phyloP scores from a whole-genome alignment of 148 eudicot genomes.

The Chenopodium quinoa region DNA sequence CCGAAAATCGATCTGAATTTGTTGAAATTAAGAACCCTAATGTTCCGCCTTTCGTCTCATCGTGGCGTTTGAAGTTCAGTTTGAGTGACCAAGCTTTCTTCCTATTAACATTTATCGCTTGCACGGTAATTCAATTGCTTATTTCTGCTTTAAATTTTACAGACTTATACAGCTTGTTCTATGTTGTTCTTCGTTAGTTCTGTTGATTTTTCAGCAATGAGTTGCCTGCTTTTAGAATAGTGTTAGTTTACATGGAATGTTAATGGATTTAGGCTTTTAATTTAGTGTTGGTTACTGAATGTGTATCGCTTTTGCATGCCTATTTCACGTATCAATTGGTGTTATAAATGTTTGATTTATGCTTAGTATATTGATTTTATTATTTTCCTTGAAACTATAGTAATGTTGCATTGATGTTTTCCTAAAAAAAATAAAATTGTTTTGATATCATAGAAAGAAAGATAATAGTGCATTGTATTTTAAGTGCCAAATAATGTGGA shows the following conservation, averaged over 20 bases:
- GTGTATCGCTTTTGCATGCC: too few species aligned
- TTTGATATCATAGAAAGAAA: not conserved
- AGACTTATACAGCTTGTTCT: not conserved
- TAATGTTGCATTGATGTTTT: too few species aligned
- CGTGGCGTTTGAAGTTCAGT: slow-evolving; percentile 41
- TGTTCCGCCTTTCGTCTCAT: slow-evolving; percentile 33
- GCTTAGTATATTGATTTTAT: too few species aligned
- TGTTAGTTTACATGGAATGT: not conserved
- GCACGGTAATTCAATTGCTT: slow-evolving; percentile 43
- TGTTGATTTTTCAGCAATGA: not conserved
- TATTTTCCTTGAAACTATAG: too few species aligned
- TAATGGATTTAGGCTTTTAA: not conserved
- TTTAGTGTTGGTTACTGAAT: not conserved
- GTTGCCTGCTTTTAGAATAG: not conserved
- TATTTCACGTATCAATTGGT: too few species aligned
- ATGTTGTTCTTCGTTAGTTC: not conserved
- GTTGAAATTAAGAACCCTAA: slow-evolving; percentile 44
- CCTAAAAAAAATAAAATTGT: not conserved
- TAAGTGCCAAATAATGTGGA: not conserved
- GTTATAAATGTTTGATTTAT: too few species aligned
- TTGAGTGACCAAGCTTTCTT: slow-evolving; percentile 63
- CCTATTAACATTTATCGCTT: slow-evolving; percentile 65
- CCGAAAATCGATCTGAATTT: slow-evolving; percentile 19
- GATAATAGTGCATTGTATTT: not conserved
- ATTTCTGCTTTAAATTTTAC: not conserved